Conservation (phyloP, 768 basidiomycete species). For the Tulasnella sp. region DNA sequence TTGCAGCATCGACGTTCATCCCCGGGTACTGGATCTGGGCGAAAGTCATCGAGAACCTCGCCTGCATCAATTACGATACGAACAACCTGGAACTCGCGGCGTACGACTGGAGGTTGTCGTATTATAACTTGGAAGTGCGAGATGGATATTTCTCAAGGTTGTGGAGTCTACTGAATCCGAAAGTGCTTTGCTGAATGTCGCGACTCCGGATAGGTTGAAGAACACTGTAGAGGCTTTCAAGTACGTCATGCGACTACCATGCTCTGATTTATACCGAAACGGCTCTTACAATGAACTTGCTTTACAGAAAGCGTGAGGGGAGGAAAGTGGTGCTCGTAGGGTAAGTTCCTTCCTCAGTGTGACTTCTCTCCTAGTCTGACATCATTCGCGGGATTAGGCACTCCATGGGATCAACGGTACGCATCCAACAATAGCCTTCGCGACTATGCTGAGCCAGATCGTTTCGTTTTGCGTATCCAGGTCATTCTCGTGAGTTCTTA, state of each 20-base stretch:
- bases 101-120: slow-evolving; percentile 87
- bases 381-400: too few relatives aligned
- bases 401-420: slow-evolving; percentile 74
- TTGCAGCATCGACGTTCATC: slow-evolving; percentile 27
- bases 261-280: neutral
- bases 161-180: slow-evolving; percentile 16
- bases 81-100: slow-evolving; percentile 76
- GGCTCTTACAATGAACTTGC: neutral
- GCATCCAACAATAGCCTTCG: slow-evolving; percentile 18
- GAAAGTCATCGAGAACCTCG: slow-evolving; percentile 90
- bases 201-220: slow-evolving; percentile 8
- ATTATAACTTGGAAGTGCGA: slow-evolving; percentile 82
- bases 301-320: slow-evolving; percentile 48
- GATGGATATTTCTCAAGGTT: slow-evolving; percentile 83
- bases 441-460: neutral
- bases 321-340: slow-evolving; percentile 71
- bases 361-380: too few relatives aligned
- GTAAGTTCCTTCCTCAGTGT: neutral
- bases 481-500: slow-evolving; percentile 17
- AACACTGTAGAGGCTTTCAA: slow-evolving; percentile 12
- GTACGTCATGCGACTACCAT: neutral
- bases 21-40: slow-evolving; percentile 96
- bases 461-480: neutral
- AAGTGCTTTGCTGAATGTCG: neutral
- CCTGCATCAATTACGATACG: slow-evolving; percentile 85